Evolutionary conservation across 2,329 filamentous ascomycete species (phyloP).

Genomic region (Penicillium sp.): DNA sequence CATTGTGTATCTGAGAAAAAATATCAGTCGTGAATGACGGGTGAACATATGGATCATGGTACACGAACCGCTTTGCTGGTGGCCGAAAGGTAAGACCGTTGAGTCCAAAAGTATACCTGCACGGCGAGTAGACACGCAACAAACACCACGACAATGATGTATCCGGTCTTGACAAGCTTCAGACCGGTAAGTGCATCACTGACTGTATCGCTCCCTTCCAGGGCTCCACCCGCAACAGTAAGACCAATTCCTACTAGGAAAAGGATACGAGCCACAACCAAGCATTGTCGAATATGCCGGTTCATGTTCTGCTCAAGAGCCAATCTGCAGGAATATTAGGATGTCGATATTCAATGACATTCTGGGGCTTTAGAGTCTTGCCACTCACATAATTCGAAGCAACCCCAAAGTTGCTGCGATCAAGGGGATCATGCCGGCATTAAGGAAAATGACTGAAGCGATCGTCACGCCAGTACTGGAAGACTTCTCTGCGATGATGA

Average conservation of each 20-base stretch:
- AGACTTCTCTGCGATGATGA: slow-evolving; percentile 18
- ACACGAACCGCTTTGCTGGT: slow-evolving; percentile 17
- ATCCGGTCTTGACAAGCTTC: slow-evolving; percentile 24
- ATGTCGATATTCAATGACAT: background rate
- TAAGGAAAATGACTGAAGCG: slow-evolving; percentile 22
- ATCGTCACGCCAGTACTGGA: slow-evolving; percentile 17
- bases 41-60: background rate
- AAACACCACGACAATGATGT: slow-evolving; percentile 23
- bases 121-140: slow-evolving; percentile 18
- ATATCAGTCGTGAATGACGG: background rate
- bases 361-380: background rate
- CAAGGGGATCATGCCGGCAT: slow-evolving; percentile 27
- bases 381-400: slow-evolving; percentile 24
- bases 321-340: slow-evolving; percentile 3
- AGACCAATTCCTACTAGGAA: slow-evolving; percentile 21
- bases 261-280: slow-evolving; percentile 18
- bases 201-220: slow-evolving; percentile 20
- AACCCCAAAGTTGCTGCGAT: slow-evolving; percentile 27
- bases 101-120: slow-evolving; percentile 23
- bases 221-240: slow-evolving; percentile 21
- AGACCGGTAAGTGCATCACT: slow-evolving; percentile 12
- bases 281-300: slow-evolving; percentile 3
- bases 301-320: slow-evolving; percentile 4
- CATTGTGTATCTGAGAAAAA: slow-evolving; percentile 14
- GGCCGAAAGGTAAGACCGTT: slow-evolving; percentile 5